These are phyloP conservation scores for Myotisia sp. DNA, from an alignment of 2,329 filamentous ascomycete genomes.

Conservation along the genomic window DNA sequence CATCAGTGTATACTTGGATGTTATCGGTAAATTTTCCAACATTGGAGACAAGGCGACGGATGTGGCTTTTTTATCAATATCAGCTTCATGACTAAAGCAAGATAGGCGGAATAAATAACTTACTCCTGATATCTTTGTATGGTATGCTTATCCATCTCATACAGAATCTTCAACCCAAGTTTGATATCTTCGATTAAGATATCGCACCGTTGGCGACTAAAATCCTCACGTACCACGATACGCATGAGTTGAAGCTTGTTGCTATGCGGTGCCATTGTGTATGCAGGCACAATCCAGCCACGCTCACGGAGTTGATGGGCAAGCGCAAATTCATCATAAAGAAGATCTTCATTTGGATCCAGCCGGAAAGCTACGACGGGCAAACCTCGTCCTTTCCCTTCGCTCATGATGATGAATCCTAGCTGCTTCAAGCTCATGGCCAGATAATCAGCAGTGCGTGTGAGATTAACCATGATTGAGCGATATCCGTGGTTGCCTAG, in stretches of 20 bases:
- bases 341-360: constrained; percentile 38
- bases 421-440: constrained; percentile 55
- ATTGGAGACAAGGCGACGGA: constrained; percentile 42
- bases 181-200: constrained; percentile 64
- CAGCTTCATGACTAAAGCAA: too few relatives aligned
- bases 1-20: constrained; percentile 45
- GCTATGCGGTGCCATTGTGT: constrained; percentile 90
- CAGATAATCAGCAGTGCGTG: constrained; percentile 77
- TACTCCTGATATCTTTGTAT: constrained; percentile 57
- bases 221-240: constrained; percentile 85
- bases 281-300: constrained; percentile 88
- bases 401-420: constrained; percentile 79
- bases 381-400: constrained; percentile 61
- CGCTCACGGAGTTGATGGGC: constrained; percentile 76
- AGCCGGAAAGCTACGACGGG: constrained; percentile 85
- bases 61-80: too few relatives aligned
- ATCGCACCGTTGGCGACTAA: constrained; percentile 69
- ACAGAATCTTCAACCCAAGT: constrained; percentile 56
- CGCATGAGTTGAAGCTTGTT: constrained; percentile 77
- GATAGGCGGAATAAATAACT: constrained; percentile 22
- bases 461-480: constrained; percentile 87
- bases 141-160: constrained; percentile 57
- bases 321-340: constrained; percentile 60
- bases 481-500: constrained; percentile 86
- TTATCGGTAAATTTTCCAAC: constrained; percentile 41